Evolutionary conservation across 2,329 filamentous ascomycete genomes (phyloP).

Genomic region (Diaporthe citriasiana): DNA sequence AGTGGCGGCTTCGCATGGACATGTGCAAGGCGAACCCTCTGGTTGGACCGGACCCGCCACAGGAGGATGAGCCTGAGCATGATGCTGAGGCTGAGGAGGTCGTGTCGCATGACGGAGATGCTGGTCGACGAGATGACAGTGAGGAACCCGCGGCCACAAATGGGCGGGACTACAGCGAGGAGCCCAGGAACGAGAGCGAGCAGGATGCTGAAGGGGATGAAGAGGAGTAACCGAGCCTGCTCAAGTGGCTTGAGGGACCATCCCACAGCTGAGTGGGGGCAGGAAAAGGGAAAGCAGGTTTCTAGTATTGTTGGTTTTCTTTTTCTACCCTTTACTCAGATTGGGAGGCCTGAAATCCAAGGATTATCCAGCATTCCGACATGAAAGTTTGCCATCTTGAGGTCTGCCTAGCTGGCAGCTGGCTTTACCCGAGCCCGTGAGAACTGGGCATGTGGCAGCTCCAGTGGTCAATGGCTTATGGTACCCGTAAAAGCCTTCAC

Average conservation of each 20-base stretch:
- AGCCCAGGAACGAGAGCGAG: constrained; percentile 46
- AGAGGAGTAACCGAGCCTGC: constrained; percentile 46
- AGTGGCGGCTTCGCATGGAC: constrained; percentile 65
- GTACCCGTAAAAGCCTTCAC: not conserved
- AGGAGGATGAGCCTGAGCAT: constrained; percentile 53
- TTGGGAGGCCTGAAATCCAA: not conserved
- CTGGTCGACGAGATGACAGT: constrained; percentile 42
- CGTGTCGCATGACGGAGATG: constrained; percentile 42
- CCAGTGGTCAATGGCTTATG: not conserved
- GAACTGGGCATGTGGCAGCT: not conserved
- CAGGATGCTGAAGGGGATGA: constrained; percentile 48
- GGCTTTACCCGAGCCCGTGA: not conserved
- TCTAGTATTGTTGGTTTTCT: not conserved
- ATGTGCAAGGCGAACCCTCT: constrained; percentile 67
- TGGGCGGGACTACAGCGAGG: constrained; percentile 42
- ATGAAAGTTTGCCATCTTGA: not conserved
- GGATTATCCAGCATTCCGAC: not conserved
- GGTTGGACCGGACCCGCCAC: constrained; percentile 57
- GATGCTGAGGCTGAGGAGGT: constrained; percentile 48
- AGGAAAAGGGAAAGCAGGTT: not conserved
- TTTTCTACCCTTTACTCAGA: not conserved
- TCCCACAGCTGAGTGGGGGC: not conserved
- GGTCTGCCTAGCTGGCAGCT: not conserved
- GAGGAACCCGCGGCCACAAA: constrained; percentile 39
- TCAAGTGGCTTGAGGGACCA: not conserved